A percentile compares a stretch with the other conserved stretches of the same genome.
phyloP scores from a whole-genome alignment of 2,329 filamentous ascomycete genomes.

The Neonectria sp. region DNA sequence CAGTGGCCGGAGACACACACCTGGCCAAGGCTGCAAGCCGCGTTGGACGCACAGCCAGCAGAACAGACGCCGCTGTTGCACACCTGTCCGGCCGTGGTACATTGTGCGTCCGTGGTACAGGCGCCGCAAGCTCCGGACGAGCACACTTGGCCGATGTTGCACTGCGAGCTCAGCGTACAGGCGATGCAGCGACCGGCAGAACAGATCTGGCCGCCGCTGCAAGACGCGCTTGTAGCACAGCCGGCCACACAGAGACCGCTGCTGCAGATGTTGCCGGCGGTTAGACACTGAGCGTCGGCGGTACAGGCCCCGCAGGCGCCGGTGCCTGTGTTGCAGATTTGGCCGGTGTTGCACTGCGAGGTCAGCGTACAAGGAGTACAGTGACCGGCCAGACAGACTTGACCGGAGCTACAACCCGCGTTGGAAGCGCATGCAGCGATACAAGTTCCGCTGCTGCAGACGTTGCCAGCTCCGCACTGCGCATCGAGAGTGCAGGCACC shows the following conservation, averaged over 20 bases:
- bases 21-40: constrained; percentile 1
- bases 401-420: constrained; percentile 15
- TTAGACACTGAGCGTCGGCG: constrained; percentile 15
- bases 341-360: constrained; percentile 28
- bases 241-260: constrained; percentile 20
- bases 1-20: not conserved
- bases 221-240: constrained; percentile 12
- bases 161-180: constrained; percentile 10
- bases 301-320: constrained; percentile 19
- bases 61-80: constrained; percentile 10
- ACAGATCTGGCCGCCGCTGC: constrained; percentile 22
- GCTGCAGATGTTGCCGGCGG: constrained; percentile 16
- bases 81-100: not conserved
- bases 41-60: not conserved
- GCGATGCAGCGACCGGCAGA: constrained; percentile 7
- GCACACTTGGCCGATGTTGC: constrained; percentile 9
- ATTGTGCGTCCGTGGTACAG: constrained; percentile 8
- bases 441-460: constrained; percentile 24
- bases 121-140: constrained; percentile 6
- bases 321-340: constrained; percentile 18
- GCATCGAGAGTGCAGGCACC: not conserved
- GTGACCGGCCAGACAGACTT: constrained; percentile 15
- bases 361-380: constrained; percentile 22
- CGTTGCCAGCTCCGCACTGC: constrained; percentile 4
- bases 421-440: constrained; percentile 23